Conservation (phyloP, 169 alveolate species). For the Pseudocohnilembus persalinus region DNA sequence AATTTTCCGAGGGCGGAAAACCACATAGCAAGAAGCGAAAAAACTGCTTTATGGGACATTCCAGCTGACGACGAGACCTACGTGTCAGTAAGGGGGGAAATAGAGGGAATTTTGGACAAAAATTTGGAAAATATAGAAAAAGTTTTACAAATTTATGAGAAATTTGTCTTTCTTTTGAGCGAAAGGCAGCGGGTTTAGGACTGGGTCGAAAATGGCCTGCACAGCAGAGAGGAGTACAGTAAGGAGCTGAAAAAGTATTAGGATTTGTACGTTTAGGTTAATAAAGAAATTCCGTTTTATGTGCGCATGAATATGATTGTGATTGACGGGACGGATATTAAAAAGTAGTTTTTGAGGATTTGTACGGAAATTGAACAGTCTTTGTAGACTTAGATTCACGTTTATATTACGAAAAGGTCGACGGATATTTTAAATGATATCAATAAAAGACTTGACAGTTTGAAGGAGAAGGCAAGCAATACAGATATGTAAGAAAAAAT, state of each 20-base stretch:
- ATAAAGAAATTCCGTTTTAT: slow-evolving; percentile 66
- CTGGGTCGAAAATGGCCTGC: slow-evolving; percentile 44
- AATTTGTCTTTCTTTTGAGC: slow-evolving; percentile 60
- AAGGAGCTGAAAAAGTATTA: slow-evolving; percentile 56
- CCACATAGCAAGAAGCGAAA: slow-evolving; percentile 66
- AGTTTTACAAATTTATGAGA: slow-evolving; percentile 63
- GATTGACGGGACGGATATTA: slow-evolving; percentile 73
- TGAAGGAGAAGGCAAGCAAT: slow-evolving; percentile 53
- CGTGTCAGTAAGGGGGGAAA: slow-evolving; percentile 45
- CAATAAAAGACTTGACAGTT: slow-evolving; percentile 39
- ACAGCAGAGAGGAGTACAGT: slow-evolving; percentile 56
- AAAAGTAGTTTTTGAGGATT: slow-evolving; percentile 51
- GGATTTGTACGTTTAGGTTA: slow-evolving; percentile 49
- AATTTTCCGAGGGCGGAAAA: slow-evolving; percentile 80
- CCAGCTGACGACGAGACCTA: slow-evolving; percentile 76
- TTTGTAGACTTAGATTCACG: slow-evolving; percentile 39
- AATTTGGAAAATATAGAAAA: slow-evolving; percentile 62
- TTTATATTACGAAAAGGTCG: slow-evolving; percentile 43
- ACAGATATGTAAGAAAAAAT: background rate
- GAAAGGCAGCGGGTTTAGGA: slow-evolving; percentile 62
- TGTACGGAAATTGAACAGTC: slow-evolving; percentile 56
- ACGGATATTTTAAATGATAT: slow-evolving; percentile 46
- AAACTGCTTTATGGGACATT: slow-evolving; percentile 70
- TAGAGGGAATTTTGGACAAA: slow-evolving; percentile 60
- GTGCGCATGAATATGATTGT: slow-evolving; percentile 75